Evolutionary conservation across 208 protist species (phyloP).

Genomic region (Crithidia bombi): DNA sequence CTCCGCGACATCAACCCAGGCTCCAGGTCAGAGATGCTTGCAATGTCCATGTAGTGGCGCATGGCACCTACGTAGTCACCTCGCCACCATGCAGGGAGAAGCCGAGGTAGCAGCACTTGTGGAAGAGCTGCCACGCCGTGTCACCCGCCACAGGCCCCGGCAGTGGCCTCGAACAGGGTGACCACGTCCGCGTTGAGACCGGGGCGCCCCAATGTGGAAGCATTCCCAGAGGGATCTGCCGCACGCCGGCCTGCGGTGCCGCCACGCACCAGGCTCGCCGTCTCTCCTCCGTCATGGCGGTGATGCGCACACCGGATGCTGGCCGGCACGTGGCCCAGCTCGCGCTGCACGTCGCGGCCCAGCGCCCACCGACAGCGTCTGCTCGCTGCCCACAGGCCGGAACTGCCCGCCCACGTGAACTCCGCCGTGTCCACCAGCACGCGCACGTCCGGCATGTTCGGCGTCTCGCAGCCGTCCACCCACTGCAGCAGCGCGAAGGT

Average conservation of each 20-base stretch:
- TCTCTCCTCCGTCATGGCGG: constrained; percentile 55
- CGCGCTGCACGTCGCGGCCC: constrained; percentile 36
- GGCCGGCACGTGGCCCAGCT: constrained; percentile 33
- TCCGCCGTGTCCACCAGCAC: constrained; percentile 33
- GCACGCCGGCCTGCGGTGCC: neutral
- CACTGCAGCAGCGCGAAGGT: constrained; percentile 23
- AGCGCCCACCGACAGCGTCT: constrained; percentile 31
- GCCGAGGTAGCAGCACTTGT: constrained; percentile 25
- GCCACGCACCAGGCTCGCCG: constrained; percentile 38
- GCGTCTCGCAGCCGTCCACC: neutral
- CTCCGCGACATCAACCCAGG: constrained; percentile 17
- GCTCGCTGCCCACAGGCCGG: constrained; percentile 14
- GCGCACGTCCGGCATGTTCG: constrained; percentile 16
- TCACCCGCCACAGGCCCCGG: constrained; percentile 15
- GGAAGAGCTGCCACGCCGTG: constrained; percentile 34
- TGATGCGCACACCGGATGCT: constrained; percentile 31
- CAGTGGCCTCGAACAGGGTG: constrained; percentile 32
- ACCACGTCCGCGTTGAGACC: constrained; percentile 25
- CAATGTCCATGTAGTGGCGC: constrained; percentile 23
- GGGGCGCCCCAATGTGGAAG: neutral
- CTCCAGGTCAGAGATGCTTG: constrained; percentile 26
- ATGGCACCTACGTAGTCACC: constrained; percentile 44
- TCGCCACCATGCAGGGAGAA: constrained; percentile 47
- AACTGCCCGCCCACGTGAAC: constrained; percentile 27
- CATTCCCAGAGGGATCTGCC: neutral